Percentiles rank a stretch among this genome's conserved stretches.
phyloP scores from a whole-genome alignment of 208 protist genomes.

The Endotrypanum monterogeii region DNA sequence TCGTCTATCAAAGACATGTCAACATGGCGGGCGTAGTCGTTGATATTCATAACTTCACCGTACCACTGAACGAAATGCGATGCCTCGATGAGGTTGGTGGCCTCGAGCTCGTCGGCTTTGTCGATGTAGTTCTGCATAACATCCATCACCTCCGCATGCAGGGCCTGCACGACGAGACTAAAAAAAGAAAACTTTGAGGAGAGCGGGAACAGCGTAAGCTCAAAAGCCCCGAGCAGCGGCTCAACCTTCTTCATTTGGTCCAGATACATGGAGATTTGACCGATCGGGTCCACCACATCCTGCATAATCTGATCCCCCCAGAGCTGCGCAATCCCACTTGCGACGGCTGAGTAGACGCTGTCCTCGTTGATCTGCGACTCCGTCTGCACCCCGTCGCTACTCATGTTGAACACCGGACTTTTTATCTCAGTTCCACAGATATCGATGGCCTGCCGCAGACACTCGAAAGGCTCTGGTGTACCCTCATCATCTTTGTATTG shows the following conservation, averaged over 20 bases:
- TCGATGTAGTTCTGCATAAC: slow-evolving; percentile 69
- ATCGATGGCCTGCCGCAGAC: slow-evolving; percentile 74
- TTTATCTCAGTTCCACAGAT: slow-evolving; percentile 71
- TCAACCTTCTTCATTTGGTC: slow-evolving; percentile 89
- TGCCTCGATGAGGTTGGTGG: slow-evolving; percentile 77
- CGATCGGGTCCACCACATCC: slow-evolving; percentile 75
- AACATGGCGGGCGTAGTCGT: slow-evolving; percentile 69
- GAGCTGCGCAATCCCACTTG: slow-evolving; percentile 55
- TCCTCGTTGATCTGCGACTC: slow-evolving; percentile 66
- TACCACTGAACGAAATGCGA: slow-evolving; percentile 89
- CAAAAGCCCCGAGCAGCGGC: slow-evolving; percentile 75
- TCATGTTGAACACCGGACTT: slow-evolving; percentile 51
- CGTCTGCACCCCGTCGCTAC: slow-evolving; percentile 53
- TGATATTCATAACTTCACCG: slow-evolving; percentile 70
- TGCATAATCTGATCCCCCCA: slow-evolving; percentile 89
- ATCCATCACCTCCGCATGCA: slow-evolving; percentile 79
- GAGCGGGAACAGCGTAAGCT: slow-evolving; percentile 81
- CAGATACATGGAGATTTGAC: slow-evolving; percentile 70
- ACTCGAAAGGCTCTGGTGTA: slow-evolving; percentile 49
- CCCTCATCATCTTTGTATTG: slow-evolving; percentile 19
- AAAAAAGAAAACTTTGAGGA: slow-evolving; percentile 84
- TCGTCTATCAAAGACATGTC: slow-evolving; percentile 61
- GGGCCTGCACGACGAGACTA: slow-evolving; percentile 58
- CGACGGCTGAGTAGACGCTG: slow-evolving; percentile 46
- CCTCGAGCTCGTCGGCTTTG: slow-evolving; percentile 52